These are phyloP conservation scores for Cyanophora paradoxa DNA, from an alignment of 78 protist genomes.

Conservation along the genomic window DNA sequence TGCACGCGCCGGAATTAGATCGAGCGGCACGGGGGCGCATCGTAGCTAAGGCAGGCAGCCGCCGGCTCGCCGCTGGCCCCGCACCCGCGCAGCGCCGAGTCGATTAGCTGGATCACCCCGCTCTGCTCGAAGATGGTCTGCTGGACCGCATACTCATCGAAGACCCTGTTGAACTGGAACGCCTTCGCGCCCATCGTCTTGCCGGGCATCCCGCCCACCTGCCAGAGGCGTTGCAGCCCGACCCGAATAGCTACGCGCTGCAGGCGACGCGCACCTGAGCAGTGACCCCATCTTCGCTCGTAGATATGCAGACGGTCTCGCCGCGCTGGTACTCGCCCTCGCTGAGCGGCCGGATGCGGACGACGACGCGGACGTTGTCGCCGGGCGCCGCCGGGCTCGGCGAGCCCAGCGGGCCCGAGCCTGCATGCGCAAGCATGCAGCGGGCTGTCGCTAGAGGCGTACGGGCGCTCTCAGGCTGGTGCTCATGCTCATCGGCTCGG, in stretches of 20 bases:
- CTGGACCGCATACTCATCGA: slow-evolving; percentile 4
- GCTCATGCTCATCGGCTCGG: too few species aligned
- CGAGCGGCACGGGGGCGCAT: too few species aligned
- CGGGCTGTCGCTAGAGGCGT: too few species aligned
- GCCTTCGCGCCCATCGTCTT: background rate
- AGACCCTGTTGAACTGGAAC: background rate
- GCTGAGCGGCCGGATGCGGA: slow-evolving; percentile 27
- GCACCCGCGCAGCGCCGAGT: slow-evolving; percentile 19
- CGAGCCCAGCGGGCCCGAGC: too few species aligned
- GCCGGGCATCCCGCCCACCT: too few species aligned
- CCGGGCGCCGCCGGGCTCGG: too few species aligned
- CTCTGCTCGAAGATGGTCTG: background rate
- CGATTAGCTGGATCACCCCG: background rate
- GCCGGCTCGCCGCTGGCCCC: too few species aligned
- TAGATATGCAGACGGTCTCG: background rate
- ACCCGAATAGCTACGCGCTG: background rate
- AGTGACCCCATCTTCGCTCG: background rate
- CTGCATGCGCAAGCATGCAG: too few species aligned
- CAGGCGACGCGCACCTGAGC: background rate
- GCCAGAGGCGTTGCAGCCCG: too few species aligned
- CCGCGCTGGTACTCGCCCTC: slow-evolving; percentile 20
- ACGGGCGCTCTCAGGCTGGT: too few species aligned
- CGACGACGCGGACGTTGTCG: slow-evolving; percentile 27
- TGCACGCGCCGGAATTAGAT: too few species aligned
- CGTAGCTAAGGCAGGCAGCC: too few species aligned